These are phyloP conservation scores for Isatis lusitanica DNA, from an alignment of 441 rosid genomes.

Conservation along the genomic window DNA sequence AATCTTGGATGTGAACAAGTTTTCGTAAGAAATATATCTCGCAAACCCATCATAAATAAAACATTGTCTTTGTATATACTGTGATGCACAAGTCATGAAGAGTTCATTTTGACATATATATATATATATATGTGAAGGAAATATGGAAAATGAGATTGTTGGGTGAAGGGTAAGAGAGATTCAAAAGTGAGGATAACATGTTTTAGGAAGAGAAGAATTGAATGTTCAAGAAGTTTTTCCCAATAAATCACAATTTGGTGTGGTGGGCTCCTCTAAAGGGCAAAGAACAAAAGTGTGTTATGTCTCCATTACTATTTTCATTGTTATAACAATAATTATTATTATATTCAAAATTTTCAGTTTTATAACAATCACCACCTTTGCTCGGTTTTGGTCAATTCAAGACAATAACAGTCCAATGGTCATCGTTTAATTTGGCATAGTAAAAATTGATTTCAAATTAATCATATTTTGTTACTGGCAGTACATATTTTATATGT, in stretches of 20 bases:
- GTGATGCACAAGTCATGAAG: not conserved
- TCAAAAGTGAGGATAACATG: constrained; percentile 31
- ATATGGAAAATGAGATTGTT: constrained; percentile 10
- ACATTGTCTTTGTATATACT: not conserved
- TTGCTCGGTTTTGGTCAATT: constrained; percentile 18
- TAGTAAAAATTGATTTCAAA: not conserved
- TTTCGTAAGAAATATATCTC: not conserved
- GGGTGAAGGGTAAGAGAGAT: constrained; percentile 13
- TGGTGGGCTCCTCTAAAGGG: constrained; percentile 35
- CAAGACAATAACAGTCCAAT: constrained; percentile 6
- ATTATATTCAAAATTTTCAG: not conserved
- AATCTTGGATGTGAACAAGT: not conserved
- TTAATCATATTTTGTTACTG: not conserved
- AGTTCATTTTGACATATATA: not conserved
- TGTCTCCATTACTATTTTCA: constrained; percentile 40
- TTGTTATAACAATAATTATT: no score
- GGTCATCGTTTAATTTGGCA: not conserved
- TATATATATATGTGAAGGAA: not conserved
- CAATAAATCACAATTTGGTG: constrained; percentile 34
- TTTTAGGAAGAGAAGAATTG: constrained; percentile 34
- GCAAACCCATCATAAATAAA: not conserved
- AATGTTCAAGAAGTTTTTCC: constrained; percentile 33
- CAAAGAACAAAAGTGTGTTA: constrained; percentile 36
- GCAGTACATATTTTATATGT: not conserved
- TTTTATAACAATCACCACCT: constrained; percentile 6